Conservation (phyloP, 163 green algal species). For the Prototheca cutis region DNA sequence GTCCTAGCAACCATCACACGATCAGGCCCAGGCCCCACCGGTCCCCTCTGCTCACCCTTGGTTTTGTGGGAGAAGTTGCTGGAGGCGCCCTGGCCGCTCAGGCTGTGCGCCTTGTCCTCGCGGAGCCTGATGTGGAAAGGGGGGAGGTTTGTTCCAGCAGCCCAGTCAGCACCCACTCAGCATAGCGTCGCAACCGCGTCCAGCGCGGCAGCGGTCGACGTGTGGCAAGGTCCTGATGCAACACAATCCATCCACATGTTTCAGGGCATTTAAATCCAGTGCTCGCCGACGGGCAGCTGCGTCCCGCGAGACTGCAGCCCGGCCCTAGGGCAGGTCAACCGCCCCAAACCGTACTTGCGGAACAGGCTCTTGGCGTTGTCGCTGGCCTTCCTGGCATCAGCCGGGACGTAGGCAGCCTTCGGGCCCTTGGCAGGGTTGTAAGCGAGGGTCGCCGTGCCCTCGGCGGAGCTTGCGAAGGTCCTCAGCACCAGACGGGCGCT, state of each 20-base stretch:
- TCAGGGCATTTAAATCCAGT: too few species aligned
- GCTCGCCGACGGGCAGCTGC: too few species aligned
- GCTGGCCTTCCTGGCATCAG: background rate
- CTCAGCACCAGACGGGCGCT: background rate
- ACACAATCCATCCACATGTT: too few species aligned
- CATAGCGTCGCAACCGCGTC: too few species aligned
- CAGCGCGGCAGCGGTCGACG: too few species aligned
- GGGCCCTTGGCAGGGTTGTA: background rate
- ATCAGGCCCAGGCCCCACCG: background rate
- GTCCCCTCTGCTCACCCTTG: background rate
- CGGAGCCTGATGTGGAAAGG: background rate
- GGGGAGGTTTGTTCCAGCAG: background rate
- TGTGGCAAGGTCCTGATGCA: too few species aligned
- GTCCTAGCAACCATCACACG: background rate
- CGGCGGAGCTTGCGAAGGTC: background rate
- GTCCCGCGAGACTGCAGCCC: too few species aligned
- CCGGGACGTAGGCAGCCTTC: background rate
- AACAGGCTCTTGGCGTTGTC: background rate
- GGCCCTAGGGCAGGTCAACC: too few species aligned
- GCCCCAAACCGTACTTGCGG: background rate
- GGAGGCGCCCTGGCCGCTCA: background rate
- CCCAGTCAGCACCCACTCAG: too few species aligned
- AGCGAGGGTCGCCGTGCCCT: background rate
- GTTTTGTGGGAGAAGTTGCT: background rate
- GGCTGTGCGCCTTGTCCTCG: background rate